Evolutionary conservation across 192 early-diverging fungal species (phyloP).

Genomic region (Phlyctochytrium planicorne): DNA sequence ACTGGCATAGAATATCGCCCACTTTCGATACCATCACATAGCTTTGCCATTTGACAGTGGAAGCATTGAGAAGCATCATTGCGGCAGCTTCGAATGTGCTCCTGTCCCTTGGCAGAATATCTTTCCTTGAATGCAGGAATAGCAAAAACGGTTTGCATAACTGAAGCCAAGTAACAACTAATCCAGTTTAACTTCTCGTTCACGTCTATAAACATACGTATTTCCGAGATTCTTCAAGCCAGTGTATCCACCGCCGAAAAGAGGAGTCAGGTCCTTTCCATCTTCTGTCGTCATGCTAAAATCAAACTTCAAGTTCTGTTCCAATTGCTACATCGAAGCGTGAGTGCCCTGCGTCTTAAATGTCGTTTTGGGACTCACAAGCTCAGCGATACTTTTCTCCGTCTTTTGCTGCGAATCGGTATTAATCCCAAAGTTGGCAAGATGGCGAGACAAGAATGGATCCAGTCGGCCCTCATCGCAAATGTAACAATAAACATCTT

Average conservation of each 20-base stretch:
- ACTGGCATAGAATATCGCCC: constrained; percentile 78
- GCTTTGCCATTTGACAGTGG: constrained; percentile 88
- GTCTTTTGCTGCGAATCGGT: constrained; percentile 83
- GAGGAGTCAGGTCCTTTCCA: constrained; percentile 76
- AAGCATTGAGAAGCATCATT: constrained; percentile 72
- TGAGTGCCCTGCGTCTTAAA: not conserved
- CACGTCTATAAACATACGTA: constrained; percentile 47
- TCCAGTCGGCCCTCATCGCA: constrained; percentile 84
- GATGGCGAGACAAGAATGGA: constrained; percentile 72
- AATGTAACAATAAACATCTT: constrained; percentile 80
- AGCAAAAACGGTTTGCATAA: constrained; percentile 85
- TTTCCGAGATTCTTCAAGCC: constrained; percentile 95
- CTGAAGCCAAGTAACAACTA: constrained; percentile 97
- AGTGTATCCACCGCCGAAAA: constrained; percentile 89
- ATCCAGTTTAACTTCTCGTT: not conserved
- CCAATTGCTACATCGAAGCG: constrained; percentile 70
- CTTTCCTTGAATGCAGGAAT: constrained; percentile 69
- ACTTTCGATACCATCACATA: constrained; percentile 86
- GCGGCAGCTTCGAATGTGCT: constrained; percentile 53
- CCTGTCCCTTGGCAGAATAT: constrained; percentile 29
- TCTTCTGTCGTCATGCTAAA: constrained; percentile 98
- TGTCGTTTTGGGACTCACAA: constrained; percentile 65
- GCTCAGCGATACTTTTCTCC: constrained; percentile 85
- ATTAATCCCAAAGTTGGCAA: constrained; percentile 87
- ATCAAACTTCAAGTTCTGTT: constrained; percentile 95